Evolutionary conservation across 1,139 yeast genomes (phyloP).

Genomic region (Debaryomyces sp.): DNA sequence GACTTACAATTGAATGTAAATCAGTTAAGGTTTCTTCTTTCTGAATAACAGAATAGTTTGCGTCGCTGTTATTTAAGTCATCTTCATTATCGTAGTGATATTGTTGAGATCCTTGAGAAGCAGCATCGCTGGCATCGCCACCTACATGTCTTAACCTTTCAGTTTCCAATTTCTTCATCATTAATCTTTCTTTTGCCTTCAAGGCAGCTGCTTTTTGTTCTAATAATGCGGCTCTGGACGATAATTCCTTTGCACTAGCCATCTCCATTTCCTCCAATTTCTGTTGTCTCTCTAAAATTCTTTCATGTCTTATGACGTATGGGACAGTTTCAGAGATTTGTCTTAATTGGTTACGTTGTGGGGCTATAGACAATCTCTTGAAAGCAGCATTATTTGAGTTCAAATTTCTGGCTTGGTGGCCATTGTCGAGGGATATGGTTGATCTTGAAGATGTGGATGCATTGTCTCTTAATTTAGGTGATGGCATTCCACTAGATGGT

Average conservation of each 20-base stretch:
- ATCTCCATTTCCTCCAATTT: conserved; percentile 78
- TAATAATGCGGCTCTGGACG: conserved; percentile 71
- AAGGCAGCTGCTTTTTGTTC: conserved; percentile 76
- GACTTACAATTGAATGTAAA: conserved; percentile 46
- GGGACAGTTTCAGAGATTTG: conserved; percentile 83
- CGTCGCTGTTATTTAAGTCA: conserved; percentile 1
- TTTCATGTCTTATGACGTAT: conserved; percentile 74
- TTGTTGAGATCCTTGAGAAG: conserved; percentile 1
- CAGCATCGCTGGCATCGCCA: conserved; percentile 10
- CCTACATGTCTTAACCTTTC: conserved; percentile 6
- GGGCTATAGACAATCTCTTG: conserved; percentile 58
- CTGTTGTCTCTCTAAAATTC: conserved; percentile 72
- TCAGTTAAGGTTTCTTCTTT: conserved; percentile 60
- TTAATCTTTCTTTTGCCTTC: conserved; percentile 62
- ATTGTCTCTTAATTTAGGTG: conserved; percentile 33
- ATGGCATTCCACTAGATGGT: conserved; percentile 22
- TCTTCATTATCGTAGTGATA: not conserved
- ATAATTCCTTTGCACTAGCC: conserved; percentile 73
- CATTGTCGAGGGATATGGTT: conserved; percentile 28
- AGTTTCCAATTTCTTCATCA: conserved; percentile 44
- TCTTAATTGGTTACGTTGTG: conserved; percentile 69
- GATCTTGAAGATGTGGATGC: conserved; percentile 37
- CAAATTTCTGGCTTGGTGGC: conserved; percentile 34
- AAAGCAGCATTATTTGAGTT: conserved; percentile 50
- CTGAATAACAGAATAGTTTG: conserved; percentile 23